These are phyloP conservation scores for Ceratobasidium sp. DNA, from an alignment of 1,284 basidiomycete species.

Conservation along the genomic window DNA sequence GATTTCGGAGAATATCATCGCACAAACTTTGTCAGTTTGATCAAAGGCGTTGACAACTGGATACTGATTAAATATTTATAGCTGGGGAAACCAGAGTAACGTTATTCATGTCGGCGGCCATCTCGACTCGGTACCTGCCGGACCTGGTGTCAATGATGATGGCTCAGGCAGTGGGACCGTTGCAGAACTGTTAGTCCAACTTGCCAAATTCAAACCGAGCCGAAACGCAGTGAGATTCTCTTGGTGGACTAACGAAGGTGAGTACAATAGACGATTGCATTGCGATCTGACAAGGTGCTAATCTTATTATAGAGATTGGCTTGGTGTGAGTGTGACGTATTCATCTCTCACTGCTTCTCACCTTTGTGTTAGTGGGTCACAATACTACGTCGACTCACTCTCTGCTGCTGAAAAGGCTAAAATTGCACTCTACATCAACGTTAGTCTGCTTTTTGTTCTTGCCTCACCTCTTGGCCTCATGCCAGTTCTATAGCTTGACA, in stretches of 20 bases:
- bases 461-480: background rate
- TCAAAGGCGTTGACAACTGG: too few relatives aligned
- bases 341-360: background rate
- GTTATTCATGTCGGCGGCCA: slow-evolving; percentile 32
- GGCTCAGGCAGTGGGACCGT: slow-evolving; percentile 27
- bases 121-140: slow-evolving; percentile 30
- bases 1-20: slow-evolving; percentile 39
- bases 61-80: too few relatives aligned
- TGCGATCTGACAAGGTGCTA: background rate
- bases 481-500: slow-evolving; percentile 16
- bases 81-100: slow-evolving; percentile 29
- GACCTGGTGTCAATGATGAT: slow-evolving; percentile 34
- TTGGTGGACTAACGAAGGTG: slow-evolving; percentile 38
- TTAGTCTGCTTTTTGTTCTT: background rate
- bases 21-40: slow-evolving; percentile 22
- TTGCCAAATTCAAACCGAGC: slow-evolving; percentile 30
- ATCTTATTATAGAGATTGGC: slow-evolving; percentile 21
- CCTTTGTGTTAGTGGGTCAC: slow-evolving; percentile 18
- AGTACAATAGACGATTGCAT: background rate
- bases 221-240: slow-evolving; percentile 32
- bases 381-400: slow-evolving; percentile 41
- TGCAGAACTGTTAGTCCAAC: slow-evolving; percentile 30
- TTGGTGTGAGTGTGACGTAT: slow-evolving; percentile 8
- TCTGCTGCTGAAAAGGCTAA: slow-evolving; percentile 29
- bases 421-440: slow-evolving; percentile 37